Conservation (phyloP, 2,329 filamentous ascomycete genomes). For the Venturia oleaginea region DNA sequence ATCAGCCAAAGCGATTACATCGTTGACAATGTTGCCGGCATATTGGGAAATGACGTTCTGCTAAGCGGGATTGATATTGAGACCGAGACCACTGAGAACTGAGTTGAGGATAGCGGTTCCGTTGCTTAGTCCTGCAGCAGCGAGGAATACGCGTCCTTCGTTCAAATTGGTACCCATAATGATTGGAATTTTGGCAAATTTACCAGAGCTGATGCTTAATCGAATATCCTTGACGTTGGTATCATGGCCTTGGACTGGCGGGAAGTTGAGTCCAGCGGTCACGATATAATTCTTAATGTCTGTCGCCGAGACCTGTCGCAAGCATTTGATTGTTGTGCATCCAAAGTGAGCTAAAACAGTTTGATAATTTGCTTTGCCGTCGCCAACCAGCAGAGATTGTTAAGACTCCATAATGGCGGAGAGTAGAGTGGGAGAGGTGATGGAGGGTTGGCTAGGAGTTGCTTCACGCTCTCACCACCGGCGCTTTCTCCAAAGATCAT, state of each 20-base stretch:
- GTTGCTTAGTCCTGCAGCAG: neutral
- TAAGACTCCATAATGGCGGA: constrained; percentile 23
- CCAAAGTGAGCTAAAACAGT: neutral
- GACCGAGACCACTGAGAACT: neutral
- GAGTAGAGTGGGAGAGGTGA: constrained; percentile 25
- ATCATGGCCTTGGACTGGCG: constrained; percentile 11
- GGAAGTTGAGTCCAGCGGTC: constrained; percentile 7
- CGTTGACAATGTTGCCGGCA: neutral
- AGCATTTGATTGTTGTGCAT: neutral
- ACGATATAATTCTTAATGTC: constrained; percentile 14
- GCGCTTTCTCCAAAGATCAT: constrained; percentile 20
- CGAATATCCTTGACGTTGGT: constrained; percentile 7
- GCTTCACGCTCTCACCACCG: constrained; percentile 24
- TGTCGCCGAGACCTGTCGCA: constrained; percentile 11
- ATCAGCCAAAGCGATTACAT: neutral
- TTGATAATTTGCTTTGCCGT: neutral
- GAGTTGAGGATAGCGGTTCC: neutral
- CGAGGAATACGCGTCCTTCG: constrained; percentile 19
- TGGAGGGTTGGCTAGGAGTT: constrained; percentile 24
- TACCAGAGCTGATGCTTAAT: neutral
- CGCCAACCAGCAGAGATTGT: neutral
- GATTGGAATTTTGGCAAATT: constrained; percentile 19
- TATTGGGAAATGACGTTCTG: neutral
- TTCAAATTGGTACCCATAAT: constrained; percentile 22
- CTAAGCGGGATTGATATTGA: neutral